Conservation (phyloP, 108 stramenopile species). For the Thalassiosira profunda region DNA sequence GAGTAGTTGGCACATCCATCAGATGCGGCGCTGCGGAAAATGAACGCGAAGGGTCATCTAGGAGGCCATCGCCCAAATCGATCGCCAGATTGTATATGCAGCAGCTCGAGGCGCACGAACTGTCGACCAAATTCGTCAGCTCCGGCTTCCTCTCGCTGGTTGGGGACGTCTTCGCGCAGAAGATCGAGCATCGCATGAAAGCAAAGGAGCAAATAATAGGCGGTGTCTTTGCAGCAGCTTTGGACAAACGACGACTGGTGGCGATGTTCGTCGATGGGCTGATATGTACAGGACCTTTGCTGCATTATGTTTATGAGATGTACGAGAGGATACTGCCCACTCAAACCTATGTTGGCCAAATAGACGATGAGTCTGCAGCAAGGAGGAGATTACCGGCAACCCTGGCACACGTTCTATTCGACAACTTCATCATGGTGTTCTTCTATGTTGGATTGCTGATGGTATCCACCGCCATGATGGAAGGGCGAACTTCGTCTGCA, state of each 20-base stretch:
- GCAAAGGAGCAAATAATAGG: too few species aligned
- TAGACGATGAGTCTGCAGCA: neutral
- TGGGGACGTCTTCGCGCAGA: conserved; percentile 52
- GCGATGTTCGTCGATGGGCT: conserved; percentile 46
- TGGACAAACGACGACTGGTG: conserved; percentile 40
- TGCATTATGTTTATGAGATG: conserved; percentile 40
- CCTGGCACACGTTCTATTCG: conserved; percentile 40
- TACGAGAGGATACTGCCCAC: conserved; percentile 44
- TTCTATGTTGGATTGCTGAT: conserved; percentile 39
- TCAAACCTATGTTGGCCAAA: neutral
- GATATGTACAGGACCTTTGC: conserved; percentile 36
- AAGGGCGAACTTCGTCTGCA: conserved; percentile 20
- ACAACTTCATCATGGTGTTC: conserved; percentile 45
- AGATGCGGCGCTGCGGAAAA: too few species aligned
- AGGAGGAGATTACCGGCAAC: conserved; percentile 17
- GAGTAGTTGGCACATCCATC: too few species aligned
- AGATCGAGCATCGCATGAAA: conserved; percentile 16
- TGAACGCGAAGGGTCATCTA: too few species aligned
- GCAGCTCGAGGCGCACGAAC: conserved; percentile 39
- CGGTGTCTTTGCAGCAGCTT: neutral
- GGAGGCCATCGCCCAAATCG: too few species aligned
- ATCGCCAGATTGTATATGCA: conserved; percentile 42
- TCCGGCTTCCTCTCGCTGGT: conserved; percentile 30
- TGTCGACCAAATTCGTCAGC: conserved; percentile 46
- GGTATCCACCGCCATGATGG: conserved; percentile 31